Conservation (phyloP, 108 stramenopile species). For the Cyclotella atomus region DNA sequence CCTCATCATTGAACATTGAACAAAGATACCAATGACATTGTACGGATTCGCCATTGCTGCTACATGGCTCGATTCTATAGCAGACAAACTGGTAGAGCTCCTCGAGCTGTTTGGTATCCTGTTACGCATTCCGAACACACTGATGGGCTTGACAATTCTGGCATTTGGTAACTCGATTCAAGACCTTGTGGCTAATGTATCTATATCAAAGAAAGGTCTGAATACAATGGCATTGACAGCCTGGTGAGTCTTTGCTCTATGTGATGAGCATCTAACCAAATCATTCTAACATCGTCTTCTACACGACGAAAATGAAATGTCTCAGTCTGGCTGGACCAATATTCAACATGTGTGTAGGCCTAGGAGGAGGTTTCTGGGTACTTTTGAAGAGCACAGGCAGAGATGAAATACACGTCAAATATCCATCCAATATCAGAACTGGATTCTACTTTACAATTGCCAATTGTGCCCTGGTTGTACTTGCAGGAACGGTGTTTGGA, state of each 20-base stretch:
- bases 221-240: constrained; percentile 88
- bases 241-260: constrained; percentile 43
- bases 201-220: constrained; percentile 93
- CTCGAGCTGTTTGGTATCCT: constrained; percentile 87
- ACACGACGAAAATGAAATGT: not conserved
- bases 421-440: constrained; percentile 40
- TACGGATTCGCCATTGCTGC: constrained; percentile 89
- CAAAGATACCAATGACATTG: constrained; percentile 74
- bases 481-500: constrained; percentile 39
- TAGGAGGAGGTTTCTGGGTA: constrained; percentile 72
- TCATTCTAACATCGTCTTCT: not conserved
- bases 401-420: constrained; percentile 38
- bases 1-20: no score
- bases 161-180: constrained; percentile 96
- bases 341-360: constrained; percentile 93
- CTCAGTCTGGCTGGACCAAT: constrained; percentile 91
- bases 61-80: constrained; percentile 94
- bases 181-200: constrained; percentile 92
- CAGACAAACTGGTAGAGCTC: constrained; percentile 89
- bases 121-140: constrained; percentile 73
- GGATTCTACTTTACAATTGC: constrained; percentile 50
- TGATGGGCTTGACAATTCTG: constrained; percentile 94
- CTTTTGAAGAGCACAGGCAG: constrained; percentile 47
- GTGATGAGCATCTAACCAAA: no score
- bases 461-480: constrained; percentile 41